Evolutionary conservation across 1,139 yeast species (phyloP).

Genomic region (Yamadazyma triangularis): DNA sequence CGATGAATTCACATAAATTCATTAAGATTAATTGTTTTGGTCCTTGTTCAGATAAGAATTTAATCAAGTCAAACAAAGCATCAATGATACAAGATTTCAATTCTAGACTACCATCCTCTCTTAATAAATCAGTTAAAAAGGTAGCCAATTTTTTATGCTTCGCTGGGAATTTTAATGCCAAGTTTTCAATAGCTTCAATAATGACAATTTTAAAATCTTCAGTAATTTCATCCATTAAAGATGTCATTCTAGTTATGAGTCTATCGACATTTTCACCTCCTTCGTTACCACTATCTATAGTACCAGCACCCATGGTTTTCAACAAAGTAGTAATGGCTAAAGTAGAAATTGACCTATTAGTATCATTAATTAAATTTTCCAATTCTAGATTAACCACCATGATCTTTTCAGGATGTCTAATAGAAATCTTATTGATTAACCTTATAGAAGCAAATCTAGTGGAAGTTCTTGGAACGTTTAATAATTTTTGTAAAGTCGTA

Average conservation of each 20-base stretch:
- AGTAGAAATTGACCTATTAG: conserved; percentile 94
- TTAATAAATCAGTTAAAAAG: conserved; percentile 78
- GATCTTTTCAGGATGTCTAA: conserved; percentile 74
- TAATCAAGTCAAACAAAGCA: conserved; percentile 84
- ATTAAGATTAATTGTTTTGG: conserved; percentile 85
- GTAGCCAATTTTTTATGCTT: conserved; percentile 80
- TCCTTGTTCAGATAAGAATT: conserved; percentile 66
- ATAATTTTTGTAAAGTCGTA: conserved; percentile 65
- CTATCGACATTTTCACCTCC: conserved; percentile 77
- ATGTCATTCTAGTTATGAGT: conserved; percentile 79
- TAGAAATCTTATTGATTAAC: conserved; percentile 78
- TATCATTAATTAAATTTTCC: conserved; percentile 81
- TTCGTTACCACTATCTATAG: conserved; percentile 24
- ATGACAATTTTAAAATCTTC: conserved; percentile 95
- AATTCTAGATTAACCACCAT: conserved; percentile 71
- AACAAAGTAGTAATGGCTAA: conserved; percentile 94
- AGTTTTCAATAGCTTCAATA: conserved; percentile 88
- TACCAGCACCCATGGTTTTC: conserved; percentile 84
- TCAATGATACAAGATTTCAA: conserved; percentile 88
- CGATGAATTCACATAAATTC: conserved; percentile 92
- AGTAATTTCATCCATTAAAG: conserved; percentile 88
- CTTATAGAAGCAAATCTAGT: conserved; percentile 93
- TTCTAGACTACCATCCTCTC: conserved; percentile 85
- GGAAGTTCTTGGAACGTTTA: conserved; percentile 86
- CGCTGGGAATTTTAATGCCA: conserved; percentile 89